Evolutionary conservation across 2,329 filamentous ascomycete genomes (phyloP).

Genomic region (Alternaria sp.): DNA sequence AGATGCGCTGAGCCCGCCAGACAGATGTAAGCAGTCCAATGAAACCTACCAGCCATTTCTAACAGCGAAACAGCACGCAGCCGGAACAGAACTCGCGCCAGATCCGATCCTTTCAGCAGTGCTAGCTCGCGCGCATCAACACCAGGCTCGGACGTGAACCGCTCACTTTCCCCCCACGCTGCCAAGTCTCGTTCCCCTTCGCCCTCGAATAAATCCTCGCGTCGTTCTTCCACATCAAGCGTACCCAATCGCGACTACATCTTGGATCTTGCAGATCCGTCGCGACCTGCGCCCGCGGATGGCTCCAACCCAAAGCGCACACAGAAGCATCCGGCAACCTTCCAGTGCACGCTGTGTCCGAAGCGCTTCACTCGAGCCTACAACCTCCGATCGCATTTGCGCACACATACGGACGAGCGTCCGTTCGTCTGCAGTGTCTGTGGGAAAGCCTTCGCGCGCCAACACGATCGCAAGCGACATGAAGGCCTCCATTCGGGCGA

Average conservation of each 20-base stretch:
- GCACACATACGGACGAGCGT: conserved; percentile 95
- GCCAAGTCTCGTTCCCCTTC: conserved; percentile 56
- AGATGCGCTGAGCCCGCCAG: conserved; percentile 84
- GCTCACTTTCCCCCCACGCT: conserved; percentile 53
- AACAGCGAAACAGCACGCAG: conserved; percentile 55
- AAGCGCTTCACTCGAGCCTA: conserved; percentile 97
- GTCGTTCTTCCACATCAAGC: conserved; percentile 59
- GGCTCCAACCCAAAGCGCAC: conserved; percentile 71
- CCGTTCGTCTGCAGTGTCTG: conserved; percentile 98
- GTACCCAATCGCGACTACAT: conserved; percentile 74
- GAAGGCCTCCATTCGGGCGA: conserved; percentile 95
- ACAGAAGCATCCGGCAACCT: conserved; percentile 97
- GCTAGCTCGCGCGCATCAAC: conserved; percentile 54
- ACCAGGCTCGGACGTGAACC: conserved; percentile 45
- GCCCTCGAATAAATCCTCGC: conserved; percentile 55
- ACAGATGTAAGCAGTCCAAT: conserved; percentile 59
- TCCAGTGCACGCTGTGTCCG: conserved; percentile 90
- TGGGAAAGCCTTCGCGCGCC: conserved; percentile 94
- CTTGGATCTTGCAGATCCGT: conserved; percentile 87
- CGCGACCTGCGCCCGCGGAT: conserved; percentile 67
- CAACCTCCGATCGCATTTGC: conserved; percentile 91
- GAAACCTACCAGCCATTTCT: conserved; percentile 14
- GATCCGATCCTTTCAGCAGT: conserved; percentile 66
- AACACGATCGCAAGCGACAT: conserved; percentile 96
- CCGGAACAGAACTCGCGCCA: conserved; percentile 62